Evolutionary conservation across 2,329 filamentous ascomycete species (phyloP), one percentile per base, ranked within the genome.

Genomic region (Neocucurbitaria cava): DNA sequence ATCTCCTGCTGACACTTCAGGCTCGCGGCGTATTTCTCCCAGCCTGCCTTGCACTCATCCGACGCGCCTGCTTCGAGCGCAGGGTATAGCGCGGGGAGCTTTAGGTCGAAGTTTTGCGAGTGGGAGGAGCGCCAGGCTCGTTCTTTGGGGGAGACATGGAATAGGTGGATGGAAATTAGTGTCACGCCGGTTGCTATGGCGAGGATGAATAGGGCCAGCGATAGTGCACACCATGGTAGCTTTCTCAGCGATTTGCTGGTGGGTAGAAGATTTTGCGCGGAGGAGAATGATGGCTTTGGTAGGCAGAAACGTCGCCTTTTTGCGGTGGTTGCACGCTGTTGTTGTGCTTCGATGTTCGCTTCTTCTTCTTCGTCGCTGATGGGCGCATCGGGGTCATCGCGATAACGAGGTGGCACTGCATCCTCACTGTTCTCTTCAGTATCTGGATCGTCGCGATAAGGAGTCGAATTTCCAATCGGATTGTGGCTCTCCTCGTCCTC

Each of bases 371-470:
- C 52, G 11, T 53, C 41, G 18, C 15, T 38, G n/a, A 45, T 52
- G n/a, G 5, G 35, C 11, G 52, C 53, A 15, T 54, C 38, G 10
- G 56, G 56, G 28, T 59, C 53, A 20, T 59, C 56, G 24, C 53
- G 52, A 30, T 59, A 59, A n/a, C n/a, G n/a, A n/a, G 56, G 56
- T 11, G 54, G 50, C 5, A 30, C 33, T 3, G 26, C 33, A 18
- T 54, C 47, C 9, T 18, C 18, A 11, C 9, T 5, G 11, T 49
- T 31, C n/a, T n/a, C n/a, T n/a, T n/a, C 28, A 39, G 52, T 40
- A 28, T 58, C 51, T 20, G 55, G 55, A 28, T 58, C 47, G 21
- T 58, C 55, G 40, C 47, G 47, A 39, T 58, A 58, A 3, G 51
- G 43, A 7, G 2, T 24, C 4, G 11, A 31, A 31, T 11, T 11